Evolutionary conservation across 352 stramenopile genomes (phyloP).

Genomic region (Globisporangium ultimum): DNA sequence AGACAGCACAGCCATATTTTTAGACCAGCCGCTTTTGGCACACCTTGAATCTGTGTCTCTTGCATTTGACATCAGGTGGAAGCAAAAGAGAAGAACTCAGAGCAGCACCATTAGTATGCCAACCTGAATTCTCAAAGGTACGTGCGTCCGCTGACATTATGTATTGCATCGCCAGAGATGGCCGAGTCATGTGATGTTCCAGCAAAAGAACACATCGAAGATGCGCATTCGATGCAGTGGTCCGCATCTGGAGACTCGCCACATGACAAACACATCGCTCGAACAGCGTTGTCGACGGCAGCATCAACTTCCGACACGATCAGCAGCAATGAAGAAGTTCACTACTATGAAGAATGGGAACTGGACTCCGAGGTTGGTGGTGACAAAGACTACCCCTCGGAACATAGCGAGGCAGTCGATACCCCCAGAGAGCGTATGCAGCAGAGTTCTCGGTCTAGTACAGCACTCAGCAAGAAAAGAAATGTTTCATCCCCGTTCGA

Average conservation of each 20-base stretch:
- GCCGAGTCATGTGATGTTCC: neutral
- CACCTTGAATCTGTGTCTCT: neutral
- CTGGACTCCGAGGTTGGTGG: conserved; percentile 10
- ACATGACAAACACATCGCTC: neutral
- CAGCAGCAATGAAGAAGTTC: conserved; percentile 31
- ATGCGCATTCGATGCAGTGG: neutral
- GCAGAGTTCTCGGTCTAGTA: neutral
- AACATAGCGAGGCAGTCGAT: neutral
- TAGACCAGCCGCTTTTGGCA: conserved; percentile 10
- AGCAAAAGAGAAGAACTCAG: neutral
- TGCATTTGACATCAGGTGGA: neutral
- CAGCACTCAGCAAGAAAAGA: neutral
- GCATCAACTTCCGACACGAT: conserved; percentile 36
- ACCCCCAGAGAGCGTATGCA: neutral
- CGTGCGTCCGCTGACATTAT: neutral
- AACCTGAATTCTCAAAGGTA: neutral
- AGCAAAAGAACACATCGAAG: neutral
- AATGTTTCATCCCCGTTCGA: too few species aligned
- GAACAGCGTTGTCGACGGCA: conserved; percentile 21
- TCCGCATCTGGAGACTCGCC: neutral
- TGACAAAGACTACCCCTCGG: neutral
- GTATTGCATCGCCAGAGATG: conserved; percentile 5
- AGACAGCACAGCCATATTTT: conserved; percentile 7
- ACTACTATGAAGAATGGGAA: conserved; percentile 37
- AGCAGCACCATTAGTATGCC: neutral